Conservation (phyloP, 2,329 filamentous ascomycete genomes). For the Rachicladosporium sp. region DNA sequence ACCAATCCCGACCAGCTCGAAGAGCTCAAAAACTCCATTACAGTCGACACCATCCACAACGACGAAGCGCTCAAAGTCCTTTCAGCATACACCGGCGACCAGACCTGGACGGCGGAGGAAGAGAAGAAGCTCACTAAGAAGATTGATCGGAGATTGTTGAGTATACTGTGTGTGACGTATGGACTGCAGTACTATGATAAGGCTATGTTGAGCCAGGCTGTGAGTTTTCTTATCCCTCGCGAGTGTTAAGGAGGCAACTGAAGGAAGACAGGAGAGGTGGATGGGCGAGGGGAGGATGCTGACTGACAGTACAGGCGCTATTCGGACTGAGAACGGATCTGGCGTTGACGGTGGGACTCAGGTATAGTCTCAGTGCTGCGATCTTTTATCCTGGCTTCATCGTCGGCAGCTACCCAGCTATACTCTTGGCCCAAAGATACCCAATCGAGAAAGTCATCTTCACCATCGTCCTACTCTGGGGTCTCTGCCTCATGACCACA, state of each 20-base stretch:
- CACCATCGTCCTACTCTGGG: slow-evolving; percentile 26
- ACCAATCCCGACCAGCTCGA: slow-evolving; percentile 4
- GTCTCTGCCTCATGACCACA: slow-evolving; percentile 25
- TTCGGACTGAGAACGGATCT: slow-evolving; percentile 33
- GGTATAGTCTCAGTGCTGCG: slow-evolving; percentile 33
- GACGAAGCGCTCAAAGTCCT: slow-evolving; percentile 10
- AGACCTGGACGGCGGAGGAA: slow-evolving; percentile 30
- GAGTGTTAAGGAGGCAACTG: too few species aligned
- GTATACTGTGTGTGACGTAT: slow-evolving; percentile 36
- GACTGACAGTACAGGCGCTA: slow-evolving; percentile 20
- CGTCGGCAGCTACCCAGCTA: slow-evolving; percentile 34
- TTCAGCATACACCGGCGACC: slow-evolving; percentile 8
- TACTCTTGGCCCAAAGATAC: slow-evolving; percentile 32
- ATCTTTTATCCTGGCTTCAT: slow-evolving; percentile 42
- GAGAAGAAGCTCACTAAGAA: slow-evolving; percentile 32
- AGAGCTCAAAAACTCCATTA: slow-evolving; percentile 7
- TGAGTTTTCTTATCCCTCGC: slow-evolving; percentile 12
- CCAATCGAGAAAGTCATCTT: slow-evolving; percentile 36
- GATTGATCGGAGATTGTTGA: slow-evolving; percentile 34
- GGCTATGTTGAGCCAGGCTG: slow-evolving; percentile 43
- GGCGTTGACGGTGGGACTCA: slow-evolving; percentile 27
- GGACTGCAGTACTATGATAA: slow-evolving; percentile 40
- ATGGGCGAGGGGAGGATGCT: too few species aligned
- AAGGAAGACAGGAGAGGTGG: too few species aligned
- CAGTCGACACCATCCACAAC: slow-evolving; percentile 9